Base-by-base conservation (phyloP, 306 rosid genomes). In the Pterocarpus santalinus region DNA sequence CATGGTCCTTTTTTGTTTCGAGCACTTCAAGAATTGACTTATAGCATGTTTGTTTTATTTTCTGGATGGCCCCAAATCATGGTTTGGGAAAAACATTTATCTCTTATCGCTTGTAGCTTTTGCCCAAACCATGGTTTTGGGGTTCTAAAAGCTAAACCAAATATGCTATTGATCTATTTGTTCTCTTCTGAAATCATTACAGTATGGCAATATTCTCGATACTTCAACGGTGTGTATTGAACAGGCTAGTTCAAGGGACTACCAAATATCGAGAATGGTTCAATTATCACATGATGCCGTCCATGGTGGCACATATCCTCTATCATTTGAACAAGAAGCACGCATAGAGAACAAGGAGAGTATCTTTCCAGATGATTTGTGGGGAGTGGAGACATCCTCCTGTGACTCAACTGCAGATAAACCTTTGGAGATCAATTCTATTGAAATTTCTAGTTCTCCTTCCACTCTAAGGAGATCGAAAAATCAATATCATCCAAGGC, bases 351-450 rank as follows among this genome's bases (percentile, higher is more conserved):
- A 55, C 9, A 46, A 12, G 2, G 38, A 71, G 35, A 69, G 56
- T 55, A 10, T 41, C 61, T 22, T 41, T 44, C 82, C 0, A 36
- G 63, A 69, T 51, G 79, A 53, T 36, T 38, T 46, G 6, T 44
- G 10, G 32, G 52, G 28, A 58, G 35, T 74, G 71, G 74, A 33
- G 65, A 4, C 77, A 71, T 86, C 85, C 68, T 80, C 86, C 16
- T 72, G 47, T 64, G 72, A 84, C 39, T 84, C 82, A 11, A 72
- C 55, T 55, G 8, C 69, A 8, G 79, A 66, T 56, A 49, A 17
- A 68, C 63, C 39, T 66, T 34, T 16, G 15, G 55, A 79, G 72
- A 62, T 62, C 53, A 68, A 43, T 30, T 2, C 28, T 51, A 3
- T 35, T 13, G 33, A 65, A 70, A 69, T 60, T 76, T 66, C 14